Conservation (phyloP, 495 filamentous ascomycete species). For the Aspergillus homomorphus region DNA sequence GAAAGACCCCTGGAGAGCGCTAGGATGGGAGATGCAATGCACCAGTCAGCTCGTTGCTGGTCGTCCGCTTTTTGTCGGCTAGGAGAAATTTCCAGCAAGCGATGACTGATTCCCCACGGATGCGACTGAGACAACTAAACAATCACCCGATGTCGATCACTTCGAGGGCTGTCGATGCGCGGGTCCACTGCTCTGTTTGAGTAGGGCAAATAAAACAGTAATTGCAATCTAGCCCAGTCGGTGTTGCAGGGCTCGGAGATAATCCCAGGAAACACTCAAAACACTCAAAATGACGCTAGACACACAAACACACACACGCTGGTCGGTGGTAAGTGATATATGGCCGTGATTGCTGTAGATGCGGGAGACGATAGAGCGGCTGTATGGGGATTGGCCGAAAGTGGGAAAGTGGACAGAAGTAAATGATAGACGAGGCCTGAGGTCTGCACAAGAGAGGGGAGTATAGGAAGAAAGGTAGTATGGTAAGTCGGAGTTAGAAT, state of each 20-base stretch:
- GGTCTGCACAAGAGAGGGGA: not conserved
- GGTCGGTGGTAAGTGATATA: not conserved
- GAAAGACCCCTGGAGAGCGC: constrained; percentile 21
- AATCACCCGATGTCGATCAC: constrained; percentile 6
- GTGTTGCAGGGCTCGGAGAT: constrained; percentile 18
- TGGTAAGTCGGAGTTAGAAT: not conserved
- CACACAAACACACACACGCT: not conserved
- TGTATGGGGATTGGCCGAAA: not conserved
- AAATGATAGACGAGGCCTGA: not conserved
- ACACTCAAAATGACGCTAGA: not conserved
- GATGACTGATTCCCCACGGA: constrained; percentile 2
- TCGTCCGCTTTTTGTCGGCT: too few relatives aligned
- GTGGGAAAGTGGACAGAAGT: not conserved
- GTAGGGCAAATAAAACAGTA: constrained; percentile 6
- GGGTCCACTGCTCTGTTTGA: not conserved
- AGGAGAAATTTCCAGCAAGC: too few relatives aligned
- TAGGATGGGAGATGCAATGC: not conserved
- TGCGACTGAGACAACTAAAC: constrained; percentile 18
- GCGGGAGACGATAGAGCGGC: not conserved
- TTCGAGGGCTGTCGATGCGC: not conserved
- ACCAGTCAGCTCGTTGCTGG: too few relatives aligned
- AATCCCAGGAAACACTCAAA: constrained; percentile 13
- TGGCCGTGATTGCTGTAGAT: constrained; percentile 1
- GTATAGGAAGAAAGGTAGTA: constrained; percentile 8
- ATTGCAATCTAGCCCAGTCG: constrained; percentile 32